These are phyloP conservation scores for Kluyveromyces sp. DNA, from an alignment of 1,139 yeast genomes.

Conservation along the genomic window DNA sequence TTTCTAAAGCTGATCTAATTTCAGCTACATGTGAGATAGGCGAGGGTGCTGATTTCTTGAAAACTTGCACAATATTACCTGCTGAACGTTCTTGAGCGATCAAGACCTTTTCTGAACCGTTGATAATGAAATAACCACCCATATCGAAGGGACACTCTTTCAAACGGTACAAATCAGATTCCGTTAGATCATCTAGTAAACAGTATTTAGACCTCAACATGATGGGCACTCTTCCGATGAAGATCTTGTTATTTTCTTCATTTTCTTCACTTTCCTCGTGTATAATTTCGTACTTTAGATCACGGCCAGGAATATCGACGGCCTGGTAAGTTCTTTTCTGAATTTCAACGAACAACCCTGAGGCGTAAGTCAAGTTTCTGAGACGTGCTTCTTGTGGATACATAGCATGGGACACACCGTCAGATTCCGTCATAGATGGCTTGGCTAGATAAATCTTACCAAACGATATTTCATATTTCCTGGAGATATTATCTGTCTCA, in stretches of 20 bases:
- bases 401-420: constrained; percentile 98
- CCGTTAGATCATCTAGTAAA: constrained; percentile 86
- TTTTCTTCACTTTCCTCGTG: constrained; percentile 39
- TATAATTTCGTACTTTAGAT: constrained; percentile 60
- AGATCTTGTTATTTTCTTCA: constrained; percentile 71
- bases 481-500: constrained; percentile 79
- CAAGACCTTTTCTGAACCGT: constrained; percentile 95
- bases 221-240: constrained; percentile 94
- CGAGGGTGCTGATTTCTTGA: constrained; percentile 95
- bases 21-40: constrained; percentile 96
- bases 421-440: constrained; percentile 98
- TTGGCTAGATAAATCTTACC: constrained; percentile 95
- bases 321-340: constrained; percentile 82
- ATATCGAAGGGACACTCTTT: constrained; percentile 98
- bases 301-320: constrained; percentile 62
- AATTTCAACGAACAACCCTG: constrained; percentile 95
- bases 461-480: constrained; percentile 89
- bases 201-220: constrained; percentile 97
- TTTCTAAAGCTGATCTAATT: constrained; percentile 91
- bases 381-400: constrained; percentile 97
- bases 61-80: constrained; percentile 96
- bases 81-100: constrained; percentile 99
- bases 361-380: constrained; percentile 90
- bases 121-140: constrained; percentile 98
- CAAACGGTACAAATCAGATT: constrained; percentile 87